Conservation (phyloP, 805 yeast species). For the Kazachstania africana region DNA sequence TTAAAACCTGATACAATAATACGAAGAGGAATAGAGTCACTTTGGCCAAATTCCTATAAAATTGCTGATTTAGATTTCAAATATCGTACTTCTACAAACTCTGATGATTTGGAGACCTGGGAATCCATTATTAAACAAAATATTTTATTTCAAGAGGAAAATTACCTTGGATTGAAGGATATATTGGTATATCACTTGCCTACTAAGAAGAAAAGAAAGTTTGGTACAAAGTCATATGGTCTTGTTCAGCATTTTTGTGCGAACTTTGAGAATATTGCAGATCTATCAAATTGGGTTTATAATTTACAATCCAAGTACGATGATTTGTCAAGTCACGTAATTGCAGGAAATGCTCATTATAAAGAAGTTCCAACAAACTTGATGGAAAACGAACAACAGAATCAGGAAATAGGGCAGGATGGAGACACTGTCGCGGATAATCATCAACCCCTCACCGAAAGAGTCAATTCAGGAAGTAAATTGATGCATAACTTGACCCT, state of each 20-base stretch:
- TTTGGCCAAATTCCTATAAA: conserved; percentile 17
- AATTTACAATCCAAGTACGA: conserved; percentile 20
- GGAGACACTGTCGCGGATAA: conserved; percentile 1
- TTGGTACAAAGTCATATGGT: conserved; percentile 18
- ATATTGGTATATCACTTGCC: conserved; percentile 23
- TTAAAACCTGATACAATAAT: conserved; percentile 14
- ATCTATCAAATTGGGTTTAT: conserved; percentile 24
- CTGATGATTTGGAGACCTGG: conserved; percentile 11
- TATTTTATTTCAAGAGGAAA: conserved; percentile 18
- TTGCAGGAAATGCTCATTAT: conserved; percentile 20
- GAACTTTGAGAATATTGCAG: conserved; percentile 13
- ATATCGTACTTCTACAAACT: too few species aligned
- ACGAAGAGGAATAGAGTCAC: conserved; percentile 14
- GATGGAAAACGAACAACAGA: background rate
- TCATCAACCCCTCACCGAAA: background rate
- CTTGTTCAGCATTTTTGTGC: conserved; percentile 18
- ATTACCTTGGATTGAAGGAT: conserved; percentile 21
- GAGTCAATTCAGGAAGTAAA: conserved; percentile 2
- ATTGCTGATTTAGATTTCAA: conserved; percentile 14
- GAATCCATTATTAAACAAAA: conserved; percentile 18
- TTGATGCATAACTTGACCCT: conserved; percentile 21
- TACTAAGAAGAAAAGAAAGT: background rate
- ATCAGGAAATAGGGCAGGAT: conserved; percentile 1
- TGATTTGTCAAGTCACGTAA: conserved; percentile 18
- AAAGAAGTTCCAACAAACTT: conserved; percentile 11